Base-by-base conservation (phyloP, 192 early-diverging fungal genomes). In the Chytriomyces hyalinus region DNA sequence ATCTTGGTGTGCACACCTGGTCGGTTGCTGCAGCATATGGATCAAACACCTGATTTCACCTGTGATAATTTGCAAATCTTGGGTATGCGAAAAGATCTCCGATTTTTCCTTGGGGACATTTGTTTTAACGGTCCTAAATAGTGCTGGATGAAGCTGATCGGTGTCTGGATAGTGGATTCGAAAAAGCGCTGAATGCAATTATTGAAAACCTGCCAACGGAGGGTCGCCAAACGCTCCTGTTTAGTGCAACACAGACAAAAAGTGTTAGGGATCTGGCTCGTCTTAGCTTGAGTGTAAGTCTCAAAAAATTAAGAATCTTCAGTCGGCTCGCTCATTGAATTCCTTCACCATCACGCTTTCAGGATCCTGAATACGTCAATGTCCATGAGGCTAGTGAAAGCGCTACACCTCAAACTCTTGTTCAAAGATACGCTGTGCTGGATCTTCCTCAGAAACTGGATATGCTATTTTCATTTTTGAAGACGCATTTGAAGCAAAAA, bases 91-190 rank as follows among this genome's bases (percentile, higher is more conserved):
- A 17, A 15, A 49, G 20, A 68, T 36, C 36, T 80, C 5, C 8
- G 61, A 48, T 36, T 17, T 77, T 22, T 69, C 20, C 20, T n/a
- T 57, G 15, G 15, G 1, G 15, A 20, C 5, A 13, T 57, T 26
- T 57, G 20, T 57, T 57, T 57, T 13, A 13, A 57, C 20, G 1
- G 13, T 2, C 36, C 3, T 92, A 92, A 78, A 65, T 93, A 87
- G 95, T 99, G 6, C 89, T 99, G 61, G 98, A 99, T 82, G 98
- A 98, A 85, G 97, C 96, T 26, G 97, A 99, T 85, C 89, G 96
- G 73, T 94, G 97, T 90, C 82, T 99, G 73, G 96, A 99, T 74
- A 88, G 91, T 78, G 97, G 96, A 66, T 99, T 99, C 81, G 95
- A 98, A 79, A 92, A 91, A 70, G 92, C 92, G 49, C 88, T 99